phyloP scores from a whole-genome alignment of 176 grass and related monocot genomes.

The Zea luxurians region DNA sequence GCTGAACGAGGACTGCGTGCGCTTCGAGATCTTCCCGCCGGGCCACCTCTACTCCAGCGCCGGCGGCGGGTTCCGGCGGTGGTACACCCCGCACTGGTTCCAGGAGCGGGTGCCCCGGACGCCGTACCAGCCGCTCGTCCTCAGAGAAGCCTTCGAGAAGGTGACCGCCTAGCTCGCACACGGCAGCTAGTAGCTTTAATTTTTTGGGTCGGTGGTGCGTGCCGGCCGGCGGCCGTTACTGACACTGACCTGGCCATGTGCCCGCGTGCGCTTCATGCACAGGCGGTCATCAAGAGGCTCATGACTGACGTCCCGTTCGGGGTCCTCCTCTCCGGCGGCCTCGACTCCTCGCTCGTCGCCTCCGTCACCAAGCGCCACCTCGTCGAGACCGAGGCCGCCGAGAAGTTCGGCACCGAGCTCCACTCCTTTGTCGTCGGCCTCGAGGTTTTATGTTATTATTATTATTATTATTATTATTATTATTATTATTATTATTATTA shows the following conservation, averaged over 20 bases:
- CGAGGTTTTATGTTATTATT: constrained; percentile 45
- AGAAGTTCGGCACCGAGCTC: constrained; percentile 84
- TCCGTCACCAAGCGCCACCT: constrained; percentile 86
- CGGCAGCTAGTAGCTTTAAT: no score
- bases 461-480: no score
- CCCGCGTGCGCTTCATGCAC: neutral
- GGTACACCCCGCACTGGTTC: constrained; percentile 88
- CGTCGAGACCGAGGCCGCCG: constrained; percentile 76
- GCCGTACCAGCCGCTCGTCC: constrained; percentile 56
- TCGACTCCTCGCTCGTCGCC: constrained; percentile 90
- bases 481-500: no score
- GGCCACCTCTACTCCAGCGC: constrained; percentile 80
- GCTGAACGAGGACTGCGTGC: constrained; percentile 81
- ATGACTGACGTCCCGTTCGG: constrained; percentile 97
- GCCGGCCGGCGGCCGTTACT: neutral
- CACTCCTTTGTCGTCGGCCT: constrained; percentile 95
- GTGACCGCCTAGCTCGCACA: constrained; percentile 13
- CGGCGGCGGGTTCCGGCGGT: constrained; percentile 55
- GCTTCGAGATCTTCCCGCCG: constrained; percentile 85
- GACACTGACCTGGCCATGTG: constrained; percentile 16
- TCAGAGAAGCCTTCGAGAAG: constrained; percentile 90
- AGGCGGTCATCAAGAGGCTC: constrained; percentile 94
- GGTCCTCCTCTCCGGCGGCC: constrained; percentile 85
- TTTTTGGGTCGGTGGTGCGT: no score
- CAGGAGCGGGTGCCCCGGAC: constrained; percentile 60